These are phyloP conservation scores for Macaranga tanarius DNA, from an alignment of 441 rosid genomes.

Conservation along the genomic window DNA sequence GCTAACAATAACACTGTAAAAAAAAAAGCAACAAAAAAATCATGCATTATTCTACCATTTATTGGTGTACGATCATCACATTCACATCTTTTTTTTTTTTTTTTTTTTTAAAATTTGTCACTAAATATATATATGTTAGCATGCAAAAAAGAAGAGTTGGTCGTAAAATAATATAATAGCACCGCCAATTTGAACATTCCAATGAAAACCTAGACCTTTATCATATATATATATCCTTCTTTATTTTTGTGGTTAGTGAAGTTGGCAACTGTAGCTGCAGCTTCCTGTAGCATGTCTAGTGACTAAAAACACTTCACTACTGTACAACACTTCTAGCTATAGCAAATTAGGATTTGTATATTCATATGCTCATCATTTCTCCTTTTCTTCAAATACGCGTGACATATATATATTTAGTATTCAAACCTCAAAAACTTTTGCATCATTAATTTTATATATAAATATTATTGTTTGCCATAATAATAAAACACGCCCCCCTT, in stretches of 20 bases:
- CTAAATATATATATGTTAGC: neutral
- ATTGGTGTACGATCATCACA: neutral
- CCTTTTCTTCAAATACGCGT: slow-evolving; percentile 46
- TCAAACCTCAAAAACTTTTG: slow-evolving; percentile 12
- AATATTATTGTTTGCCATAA: slow-evolving; percentile 15
- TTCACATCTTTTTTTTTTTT: too few relatives aligned
- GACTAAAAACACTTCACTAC: too few relatives aligned
- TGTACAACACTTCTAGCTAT: neutral
- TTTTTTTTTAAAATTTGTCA: too few relatives aligned
- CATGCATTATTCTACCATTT: too few relatives aligned
- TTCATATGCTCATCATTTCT: slow-evolving; percentile 32
- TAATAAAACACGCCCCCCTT: neutral
- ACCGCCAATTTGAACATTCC: slow-evolving; percentile 33
- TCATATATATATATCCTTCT: neutral
- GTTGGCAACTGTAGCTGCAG: too few relatives aligned
- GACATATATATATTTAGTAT: slow-evolving; percentile 33
- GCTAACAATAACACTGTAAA: too few relatives aligned
- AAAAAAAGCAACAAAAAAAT: too few relatives aligned
- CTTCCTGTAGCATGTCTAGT: too few relatives aligned
- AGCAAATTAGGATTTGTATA: neutral
- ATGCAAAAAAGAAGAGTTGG: neutral
- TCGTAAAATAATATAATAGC: slow-evolving; percentile 13
- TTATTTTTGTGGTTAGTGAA: too few relatives aligned
- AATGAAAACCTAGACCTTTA: neutral
- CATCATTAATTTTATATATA: slow-evolving; percentile 17